Base-by-base conservation (phyloP, 495 filamentous ascomycete species). In the Hyaloscypha hepaticicola region DNA sequence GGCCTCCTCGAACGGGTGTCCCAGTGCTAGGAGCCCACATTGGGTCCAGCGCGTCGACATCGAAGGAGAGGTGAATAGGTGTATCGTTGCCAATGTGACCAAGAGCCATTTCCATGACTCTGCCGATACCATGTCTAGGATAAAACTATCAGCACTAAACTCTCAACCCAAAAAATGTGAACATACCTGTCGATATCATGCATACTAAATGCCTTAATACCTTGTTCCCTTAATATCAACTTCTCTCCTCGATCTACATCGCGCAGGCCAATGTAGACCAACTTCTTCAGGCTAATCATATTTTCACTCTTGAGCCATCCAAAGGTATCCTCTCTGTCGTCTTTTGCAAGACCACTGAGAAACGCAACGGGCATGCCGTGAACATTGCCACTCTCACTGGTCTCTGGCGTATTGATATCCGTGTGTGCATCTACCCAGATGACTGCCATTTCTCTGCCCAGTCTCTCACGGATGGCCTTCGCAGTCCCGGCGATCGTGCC, bases 341-440 rank as follows among this genome's bases (percentile, higher is more conserved):
- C 90, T 68, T 78, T 83, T 27, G 93, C 88, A 57, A 98, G 77
- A 21, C 94, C 90, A 0, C 92, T 93, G 68, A 98, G 74, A 76
- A 97, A 99, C 2, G 90, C 87, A 61, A 98, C 91, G 9, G 95
- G 96, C 95, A 99, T 99, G 49, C 95, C 95, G 77, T 99, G 95
- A 67, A 99, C 90, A 74, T 98, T 98, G 1, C 95, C 95, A 60
- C 90, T 95, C 14, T 80, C 88, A 68, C 88, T 92, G 50, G 88
- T 90, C 82, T 97, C 93, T 53, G 95, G 95, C 12, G 90, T 90
- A 76, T 99, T 99, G 81, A 99, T 96, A 72, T 98, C 95, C 24
- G 93, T 90, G 73, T 99, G 95, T 24, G 95, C 95, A 76, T 99
- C 95, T 6, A 99, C 95, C 95, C 95, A 99, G 72, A 99, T 94